Evolutionary conservation across 768 basidiomycete genomes (phyloP).

Genomic region (Mycena crocata): DNA sequence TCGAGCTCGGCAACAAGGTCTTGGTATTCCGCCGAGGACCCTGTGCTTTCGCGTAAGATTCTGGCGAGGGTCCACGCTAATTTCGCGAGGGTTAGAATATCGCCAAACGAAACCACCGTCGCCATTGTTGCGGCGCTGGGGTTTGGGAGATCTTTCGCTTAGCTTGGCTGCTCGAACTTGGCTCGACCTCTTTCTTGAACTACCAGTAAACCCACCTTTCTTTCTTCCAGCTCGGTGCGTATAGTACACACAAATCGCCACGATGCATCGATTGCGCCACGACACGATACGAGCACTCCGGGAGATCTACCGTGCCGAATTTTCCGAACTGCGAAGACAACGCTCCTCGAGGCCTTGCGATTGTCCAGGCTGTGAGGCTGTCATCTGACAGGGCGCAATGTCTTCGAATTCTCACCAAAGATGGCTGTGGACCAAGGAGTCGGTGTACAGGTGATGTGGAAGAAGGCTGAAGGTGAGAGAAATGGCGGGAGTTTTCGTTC

Average conservation of each 20-base stretch:
- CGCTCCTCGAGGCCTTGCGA: background rate
- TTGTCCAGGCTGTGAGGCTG: background rate
- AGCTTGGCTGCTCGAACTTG: no score
- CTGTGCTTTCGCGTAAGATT: slow-evolving; percentile 9
- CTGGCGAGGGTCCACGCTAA: background rate
- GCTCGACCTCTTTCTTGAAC: no score
- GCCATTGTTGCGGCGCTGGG: background rate
- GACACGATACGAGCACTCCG: background rate
- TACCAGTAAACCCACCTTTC: background rate
- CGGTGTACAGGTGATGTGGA: no score
- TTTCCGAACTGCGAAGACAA: background rate
- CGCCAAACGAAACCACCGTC: slow-evolving; percentile 3
- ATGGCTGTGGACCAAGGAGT: no score
- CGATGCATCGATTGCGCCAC: background rate
- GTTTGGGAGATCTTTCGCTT: background rate
- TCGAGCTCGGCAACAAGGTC: slow-evolving; percentile 11
- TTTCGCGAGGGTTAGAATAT: slow-evolving; percentile 5
- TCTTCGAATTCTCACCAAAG: slow-evolving; percentile 2
- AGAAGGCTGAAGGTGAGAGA: no score
- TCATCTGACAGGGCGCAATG: background rate
- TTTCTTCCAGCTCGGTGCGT: background rate
- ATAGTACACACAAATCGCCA: background rate
- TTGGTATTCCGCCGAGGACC: background rate
- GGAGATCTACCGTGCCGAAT: background rate
- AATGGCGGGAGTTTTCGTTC: no score